Base-by-base conservation (phyloP, 1,139 yeast species). In the Yamadazyma spencermartinsiae region DNA sequence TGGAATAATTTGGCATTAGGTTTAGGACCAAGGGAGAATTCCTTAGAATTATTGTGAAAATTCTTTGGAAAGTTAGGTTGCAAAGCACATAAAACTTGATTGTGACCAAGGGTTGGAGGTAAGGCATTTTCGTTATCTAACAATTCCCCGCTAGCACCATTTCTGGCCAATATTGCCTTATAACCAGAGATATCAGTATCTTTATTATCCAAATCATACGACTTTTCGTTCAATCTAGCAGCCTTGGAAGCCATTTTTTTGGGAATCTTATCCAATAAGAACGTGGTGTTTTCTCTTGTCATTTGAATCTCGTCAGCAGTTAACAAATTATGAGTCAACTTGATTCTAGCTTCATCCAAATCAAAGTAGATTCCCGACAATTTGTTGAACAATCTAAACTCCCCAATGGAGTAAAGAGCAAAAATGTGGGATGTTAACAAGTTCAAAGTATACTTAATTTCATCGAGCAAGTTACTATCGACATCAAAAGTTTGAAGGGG, bases 141-240 rank as follows among this genome's bases (percentile, higher is more conserved):
- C 38, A 87, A 65, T 41, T 80, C 81, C 36, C 95, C 96, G 13
- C 83, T 65, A 16, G 60, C 49, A 6, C 76, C 65, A 50, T 82
- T 80, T 63, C 92, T 75, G 0, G 88, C 74, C 48, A 82, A 65
- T 31, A 84, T 72, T 1, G 90, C 79, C 54, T 84, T 86, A 54
- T 85, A 83, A 18, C 92, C 96, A 13, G 86, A 77, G 29, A 84
- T 76, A 57, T 87, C 95, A 38, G 81, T 65, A 42, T 64, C 54
- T 29, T 56, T 52, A 48, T 68, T 62, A 45, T 68, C 75, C 49
- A 68, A 67, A 50, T 68, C 76, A 45, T 65, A 68, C 17, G 66
- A 58, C 15, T 51, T 50, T 9, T 61, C 59, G 43, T 67, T 67
- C 51, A 68, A 61, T 49, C 76, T 61, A 4, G 73, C 72, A 17